Percentiles rank a stretch among this genome's conserved stretches.
Evolutionary conservation across 1,284 basidiomycete genomes (phyloP).

Genomic region (Cerrena zonata): DNA sequence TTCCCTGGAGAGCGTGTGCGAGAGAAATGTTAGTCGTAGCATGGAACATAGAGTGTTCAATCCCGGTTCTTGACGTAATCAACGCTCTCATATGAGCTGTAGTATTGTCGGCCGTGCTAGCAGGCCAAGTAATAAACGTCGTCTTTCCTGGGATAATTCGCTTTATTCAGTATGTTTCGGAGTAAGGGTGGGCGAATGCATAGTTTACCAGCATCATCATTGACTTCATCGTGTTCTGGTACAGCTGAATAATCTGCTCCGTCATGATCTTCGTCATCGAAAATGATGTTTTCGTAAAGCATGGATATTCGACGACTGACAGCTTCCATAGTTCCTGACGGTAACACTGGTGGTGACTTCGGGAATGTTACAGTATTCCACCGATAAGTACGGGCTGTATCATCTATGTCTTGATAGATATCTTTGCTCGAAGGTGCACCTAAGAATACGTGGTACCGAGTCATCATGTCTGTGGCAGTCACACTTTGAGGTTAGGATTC

Average conservation of each 20-base stretch:
- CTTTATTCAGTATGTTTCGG: background rate
- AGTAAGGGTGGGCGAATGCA: background rate
- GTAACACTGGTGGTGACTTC: constrained; percentile 21
- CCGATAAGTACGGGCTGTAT: constrained; percentile 19
- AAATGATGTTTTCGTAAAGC: constrained; percentile 63
- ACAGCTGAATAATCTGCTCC: constrained; percentile 17
- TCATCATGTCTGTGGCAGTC: constrained; percentile 2
- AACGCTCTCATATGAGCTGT: too few relatives aligned
- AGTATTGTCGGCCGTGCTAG: constrained; percentile 34
- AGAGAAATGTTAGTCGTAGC: constrained; percentile 22
- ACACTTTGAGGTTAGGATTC: too few relatives aligned
- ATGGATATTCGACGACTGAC: constrained; percentile 58
- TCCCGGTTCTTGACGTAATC: constrained; percentile 6
- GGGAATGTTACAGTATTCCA: constrained; percentile 39
- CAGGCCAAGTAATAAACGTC: constrained; percentile 51
- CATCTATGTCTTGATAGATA: constrained; percentile 19
- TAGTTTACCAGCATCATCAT: constrained; percentile 6
- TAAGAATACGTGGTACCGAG: constrained; percentile 34
- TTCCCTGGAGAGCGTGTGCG: constrained; percentile 20
- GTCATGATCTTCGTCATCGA: constrained; percentile 34
- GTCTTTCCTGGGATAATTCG: constrained; percentile 31
- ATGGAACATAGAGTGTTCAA: constrained; percentile 27
- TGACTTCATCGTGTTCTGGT: constrained; percentile 12
- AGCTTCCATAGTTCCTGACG: constrained; percentile 50
- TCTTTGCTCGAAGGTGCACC: constrained; percentile 40